Evolutionary conservation across 2,329 filamentous ascomycete genomes (phyloP), one percentile per base, ranked within the genome.

Genomic region (Exophiala sp.): DNA sequence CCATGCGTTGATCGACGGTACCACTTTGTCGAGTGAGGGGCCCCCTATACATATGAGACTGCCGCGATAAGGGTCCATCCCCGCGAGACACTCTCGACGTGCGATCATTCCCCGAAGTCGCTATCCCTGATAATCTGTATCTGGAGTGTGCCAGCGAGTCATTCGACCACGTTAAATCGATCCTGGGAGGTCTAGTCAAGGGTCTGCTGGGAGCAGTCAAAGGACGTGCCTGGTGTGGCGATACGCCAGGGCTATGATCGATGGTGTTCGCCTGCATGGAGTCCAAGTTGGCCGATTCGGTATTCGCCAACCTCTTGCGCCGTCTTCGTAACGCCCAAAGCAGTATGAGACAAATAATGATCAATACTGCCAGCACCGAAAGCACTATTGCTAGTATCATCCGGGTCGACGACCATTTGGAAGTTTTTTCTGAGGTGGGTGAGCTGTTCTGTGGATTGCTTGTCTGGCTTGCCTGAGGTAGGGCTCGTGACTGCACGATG

Each of bases 81-180:
- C 24, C 20, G 4, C 20, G 12, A 21, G 40, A 41, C 12, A 52
- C 16, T 33, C 42, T 46, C 18, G 49, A 44, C 39, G 32, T 44
- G 4, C 53, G 43, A 63, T 62, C 36, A 62, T 63, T 39, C 65
- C 65, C 34, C 64, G 67, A 34, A 67, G 55, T 64, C 16, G 21
- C 45, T 5, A 40, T 44, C 12, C 35, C 50, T 8, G 52, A 50
- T 11, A 56, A 43, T 36, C 53, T 47, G 9, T 52, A 12, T 33
- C 47, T 54, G 11, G 57, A 44, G 14, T 51, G 33, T 24, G 21
- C 18, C 20, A 57, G 24, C 11, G 54, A 58, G 35, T 58, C 57
- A 16, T 51, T 52, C n/a, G 52, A 42, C 60, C 56, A 61, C 38
- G 46, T 34, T 12, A 57, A 36, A 34, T 58, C 55, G 21, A 59